Evolutionary conservation across 2,329 filamentous ascomycete genomes (phyloP), one percentile per base, ranked within the genome.

Genomic region (Westerdykella sp.): DNA sequence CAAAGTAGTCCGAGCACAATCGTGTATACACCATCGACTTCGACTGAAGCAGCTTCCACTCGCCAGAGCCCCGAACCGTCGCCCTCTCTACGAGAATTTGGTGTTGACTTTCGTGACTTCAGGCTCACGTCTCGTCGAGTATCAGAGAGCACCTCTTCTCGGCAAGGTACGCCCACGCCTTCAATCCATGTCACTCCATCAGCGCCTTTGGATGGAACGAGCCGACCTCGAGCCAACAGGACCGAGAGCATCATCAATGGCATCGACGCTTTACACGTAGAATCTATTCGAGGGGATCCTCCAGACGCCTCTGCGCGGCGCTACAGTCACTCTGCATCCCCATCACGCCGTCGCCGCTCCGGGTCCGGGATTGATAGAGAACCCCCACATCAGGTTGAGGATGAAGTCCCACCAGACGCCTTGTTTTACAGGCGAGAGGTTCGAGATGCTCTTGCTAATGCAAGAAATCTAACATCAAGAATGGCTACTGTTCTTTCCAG

Each of bases 401-500:
- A 51, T 28, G 55, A 58, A 43, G 41, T 46, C 1, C 49, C 52
- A 10, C 54, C 55, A 34, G 23, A 51, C 15, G 31, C 46, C 4
- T 36, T 44, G 10, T 34, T 37, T 30, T 34, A 37, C 34, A 34
- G 21, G 34, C 15, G 4, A 30, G 44, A 48, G 28, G 41, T 55
- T 16, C 53, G 56, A 34, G 31, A 44, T 14, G 45, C 48, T 6
- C 42, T 54, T 14, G 38, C 34, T 0, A 54, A 67, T 36, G 62
- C 72, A 2, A 69, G 60, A 42, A 36, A 36, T 1, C 40, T 68
- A 3, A 66, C 69, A 49, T 42, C 41, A 1, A 47, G 48, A 1
- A 42, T 75, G 30, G 46, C 47, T 0, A 37, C 43, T 6, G 64
- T 66, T 2, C 49, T 76, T 6, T 59, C 54, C 4, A 68, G 60